Base-by-base conservation (phyloP, 176 grass and related monocot genomes). In the Lolium perenne region DNA sequence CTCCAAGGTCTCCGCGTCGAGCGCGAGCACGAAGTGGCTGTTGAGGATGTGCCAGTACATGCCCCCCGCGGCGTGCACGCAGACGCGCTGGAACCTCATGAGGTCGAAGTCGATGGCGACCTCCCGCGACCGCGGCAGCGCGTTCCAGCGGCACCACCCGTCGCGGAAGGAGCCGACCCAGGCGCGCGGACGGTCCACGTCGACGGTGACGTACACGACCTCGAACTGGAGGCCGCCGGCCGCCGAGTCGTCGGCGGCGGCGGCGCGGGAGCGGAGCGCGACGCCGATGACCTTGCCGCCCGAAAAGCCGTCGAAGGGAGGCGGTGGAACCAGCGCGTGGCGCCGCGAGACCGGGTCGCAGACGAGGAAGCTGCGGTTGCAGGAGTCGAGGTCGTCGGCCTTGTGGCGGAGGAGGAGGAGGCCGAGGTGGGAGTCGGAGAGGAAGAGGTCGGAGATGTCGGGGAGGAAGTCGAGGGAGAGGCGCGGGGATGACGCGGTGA, bases 31-130 rank as follows among this genome's bases (percentile, higher is more conserved):
- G 46, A 20, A 54, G 71, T 62, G 43, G 59, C 50, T 38, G 72
- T 2, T 0, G 18, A 46, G 45, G 43, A 85, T 40, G 59, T 85
- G 83, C 72, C 83, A 85, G 83, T 85, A 85, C 17, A 77, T 48
- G 14, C 48, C 23, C 9, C 83, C 73, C 21, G 48, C 83, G 74
- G 74, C 61, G 49, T 67, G 74, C 74, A 85, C 83, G 83, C n/a
- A 67, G 13, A 7, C 16, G 8, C 22, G 4, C 83, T 85, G 47
- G n/a, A 45, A 22, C 83, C 83, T 26, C 32, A 7, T 18, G 20
- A 5, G 8, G 74, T 56, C 32, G 83, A 85, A 77, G n/a, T 55
- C 60, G 23, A 81, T 20, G 23, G 59, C 12, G 10, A 81, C 79
- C 22, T 17, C 48, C 26, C 59, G 74, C 2, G 83, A 56, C 14